Base-by-base conservation (phyloP, 495 filamentous ascomycete genomes). In the Penicillium pulvis region DNA sequence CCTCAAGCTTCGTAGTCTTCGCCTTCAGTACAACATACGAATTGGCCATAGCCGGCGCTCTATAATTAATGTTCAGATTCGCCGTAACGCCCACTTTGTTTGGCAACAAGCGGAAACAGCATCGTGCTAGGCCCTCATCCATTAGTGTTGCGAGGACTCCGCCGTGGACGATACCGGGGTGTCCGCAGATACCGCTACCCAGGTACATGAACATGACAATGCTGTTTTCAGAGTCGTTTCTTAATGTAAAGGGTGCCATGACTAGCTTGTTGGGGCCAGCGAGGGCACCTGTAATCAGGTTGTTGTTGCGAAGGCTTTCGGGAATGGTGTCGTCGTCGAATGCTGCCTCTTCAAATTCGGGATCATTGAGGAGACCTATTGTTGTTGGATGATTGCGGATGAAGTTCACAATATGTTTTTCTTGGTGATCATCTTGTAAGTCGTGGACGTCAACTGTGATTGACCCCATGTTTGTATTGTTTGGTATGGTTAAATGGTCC, bases 61-160 rank as follows among this genome's bases (percentile, higher is more conserved):
- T 82, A 73, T 97, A 97, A 68, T 93, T 89, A 67, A 98, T 84
- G 53, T 88, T 93, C 61, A 98, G 72, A 65, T 87, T 93, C 42
- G 93, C 93, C 30, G 92, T 98, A 66, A 97, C 85, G 46, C 85
- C 93, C 41, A 96, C 82, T 64, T 89, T 87, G 61, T 90, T 91
- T 26, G 93, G 93, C 58, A 98, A 74, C 41, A 88, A 89, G 4
- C 87, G 84, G 64, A 96, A 96, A 65, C 90, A 95, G 71, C 91
- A 96, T 48, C 91, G 79, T 52, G 88, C 93, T 17, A 97, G 75
- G 0, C 89, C 90, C 71, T 97, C 93, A 63, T 98, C 93, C 35
- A 97, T 75, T 63, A 98, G 77, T 12, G 93, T 97, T 8, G 92
- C 93, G 52, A 97, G 71, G 56, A 97, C 71, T 0, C 93, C 93